Evolutionary conservation across 1,284 basidiomycete genomes (phyloP), one percentile per base, ranked within the genome.

Genomic region (Dichomitus squalens): DNA sequence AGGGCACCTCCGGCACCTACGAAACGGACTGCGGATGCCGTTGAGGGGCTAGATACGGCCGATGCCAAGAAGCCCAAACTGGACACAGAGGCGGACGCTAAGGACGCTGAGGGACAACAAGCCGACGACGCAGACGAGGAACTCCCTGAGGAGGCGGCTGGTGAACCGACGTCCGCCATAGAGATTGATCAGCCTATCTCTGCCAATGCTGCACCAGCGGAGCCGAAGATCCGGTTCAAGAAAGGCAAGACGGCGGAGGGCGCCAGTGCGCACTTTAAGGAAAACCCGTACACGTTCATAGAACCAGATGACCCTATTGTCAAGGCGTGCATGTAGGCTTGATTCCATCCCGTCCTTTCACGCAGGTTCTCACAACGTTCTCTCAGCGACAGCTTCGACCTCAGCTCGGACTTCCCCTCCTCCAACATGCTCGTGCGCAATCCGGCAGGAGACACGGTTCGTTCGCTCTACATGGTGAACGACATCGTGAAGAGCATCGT

Each of bases 391-490:
- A 90, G 88, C 66, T 87, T 97, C 57, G 80, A 87, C 58, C 81
- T 98, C 58, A 82, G 78, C 27, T 66, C 86, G n/a, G 73, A 76
- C 46, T 98, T 96, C 75, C 93, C 93, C 7, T 79, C 83, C 16
- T 76, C 76, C 53, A 94, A 91, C 71, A 79, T 92, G 51, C 92
- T 93, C 57, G 94, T 98, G 14, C 88, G 97, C 59, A 98, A 96
- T 72, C 87, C 92, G 1, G 82, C 79, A 29, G 93, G 92, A 35
- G 87, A 91, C 27, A 78, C 85, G 16, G 81, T 90, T 21, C 88
- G 96, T 40, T 91, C 92, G 7, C 80, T 98, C 50, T 98, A 98
- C 79, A 80, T 98, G 61, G 90, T 92, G 53, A 97, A 96, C 66
- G 85, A 89, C 66, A 78, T 92, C 60, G 90, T 96, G 66, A 93